Conservation (phyloP, 768 basidiomycete species). For the Paxillus involutus region DNA sequence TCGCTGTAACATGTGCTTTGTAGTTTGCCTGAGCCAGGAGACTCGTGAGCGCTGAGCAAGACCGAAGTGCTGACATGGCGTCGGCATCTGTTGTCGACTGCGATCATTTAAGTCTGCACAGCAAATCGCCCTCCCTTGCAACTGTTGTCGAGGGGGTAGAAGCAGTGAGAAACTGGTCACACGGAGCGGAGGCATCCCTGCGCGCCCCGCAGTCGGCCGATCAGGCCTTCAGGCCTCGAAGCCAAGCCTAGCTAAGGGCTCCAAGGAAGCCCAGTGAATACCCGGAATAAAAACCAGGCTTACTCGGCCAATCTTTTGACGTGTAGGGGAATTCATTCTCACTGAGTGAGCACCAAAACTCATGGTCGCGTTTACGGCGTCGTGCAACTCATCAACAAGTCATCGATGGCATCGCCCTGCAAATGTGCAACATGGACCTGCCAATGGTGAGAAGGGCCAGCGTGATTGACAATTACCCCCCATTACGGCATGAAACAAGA, state of each 20-base stretch:
- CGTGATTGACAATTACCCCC: conserved; percentile 29
- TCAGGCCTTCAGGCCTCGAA: neutral
- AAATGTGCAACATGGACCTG: neutral
- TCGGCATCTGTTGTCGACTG: conserved; percentile 18
- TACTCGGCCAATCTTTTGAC: conserved; percentile 12
- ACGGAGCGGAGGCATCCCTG: conserved; percentile 20
- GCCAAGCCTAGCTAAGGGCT: conserved; percentile 2
- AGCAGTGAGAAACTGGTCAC: conserved; percentile 28
- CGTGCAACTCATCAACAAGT: conserved; percentile 7
- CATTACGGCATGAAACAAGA: conserved; percentile 35
- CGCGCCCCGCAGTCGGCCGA: conserved; percentile 5
- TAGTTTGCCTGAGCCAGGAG: conserved; percentile 13
- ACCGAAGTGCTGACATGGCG: conserved; percentile 20
- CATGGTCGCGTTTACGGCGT: conserved; percentile 15
- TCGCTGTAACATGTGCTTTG: conserved; percentile 3
- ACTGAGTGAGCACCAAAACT: conserved; percentile 11
- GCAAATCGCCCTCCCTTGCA: conserved; percentile 13
- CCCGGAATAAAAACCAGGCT: conserved; percentile 6
- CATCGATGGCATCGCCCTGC: no score
- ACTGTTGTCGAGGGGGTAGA: conserved; percentile 6
- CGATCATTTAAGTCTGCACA: conserved; percentile 34
- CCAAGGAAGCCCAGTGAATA: conserved; percentile 13
- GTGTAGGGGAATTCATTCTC: conserved; percentile 12
- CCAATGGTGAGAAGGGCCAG: conserved; percentile 2
- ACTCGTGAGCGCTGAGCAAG: conserved; percentile 1